Evolutionary conservation across 805 yeast species (phyloP).

Genomic region (Metschnikowia sp.): DNA sequence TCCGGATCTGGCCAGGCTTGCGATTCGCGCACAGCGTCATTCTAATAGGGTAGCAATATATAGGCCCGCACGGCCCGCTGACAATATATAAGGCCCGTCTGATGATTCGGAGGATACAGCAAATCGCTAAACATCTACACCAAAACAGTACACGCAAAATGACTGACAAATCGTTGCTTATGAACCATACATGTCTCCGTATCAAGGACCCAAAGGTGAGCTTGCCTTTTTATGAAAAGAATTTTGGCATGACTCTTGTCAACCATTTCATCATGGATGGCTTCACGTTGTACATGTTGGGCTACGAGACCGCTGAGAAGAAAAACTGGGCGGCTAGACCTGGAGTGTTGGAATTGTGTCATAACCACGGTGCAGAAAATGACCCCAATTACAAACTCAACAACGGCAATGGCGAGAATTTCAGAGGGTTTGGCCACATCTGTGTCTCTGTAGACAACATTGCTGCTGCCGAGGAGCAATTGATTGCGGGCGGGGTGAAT

Average conservation of each 20-base stretch:
- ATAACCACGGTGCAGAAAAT: conserved; percentile 69
- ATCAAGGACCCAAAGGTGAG: conserved; percentile 77
- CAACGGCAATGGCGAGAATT: conserved; percentile 82
- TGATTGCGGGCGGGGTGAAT: conserved; percentile 59
- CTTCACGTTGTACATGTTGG: conserved; percentile 69
- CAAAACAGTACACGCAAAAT: conserved; percentile 14
- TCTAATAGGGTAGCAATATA: too few species aligned
- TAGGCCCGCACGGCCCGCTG: not conserved
- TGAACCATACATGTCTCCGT: conserved; percentile 75
- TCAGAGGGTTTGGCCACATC: conserved; percentile 92
- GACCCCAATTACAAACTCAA: conserved; percentile 55
- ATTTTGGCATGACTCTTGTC: conserved; percentile 70
- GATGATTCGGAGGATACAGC: conserved; percentile 3
- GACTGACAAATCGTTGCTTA: conserved; percentile 38
- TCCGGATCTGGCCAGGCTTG: too few species aligned
- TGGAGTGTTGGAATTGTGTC: conserved; percentile 84
- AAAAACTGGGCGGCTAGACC: conserved; percentile 44
- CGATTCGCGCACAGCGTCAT: too few species aligned
- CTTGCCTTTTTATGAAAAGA: conserved; percentile 65
- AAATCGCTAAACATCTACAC: conserved; percentile 3
- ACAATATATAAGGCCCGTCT: not conserved
- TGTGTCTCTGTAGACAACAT: conserved; percentile 85
- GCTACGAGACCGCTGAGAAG: conserved; percentile 45
- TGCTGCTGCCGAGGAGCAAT: conserved; percentile 51
- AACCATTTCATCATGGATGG: conserved; percentile 47